These are phyloP conservation scores for Durusdinium trenchii DNA, from an alignment of 73 alveolate genomes.

Conservation along the genomic window DNA sequence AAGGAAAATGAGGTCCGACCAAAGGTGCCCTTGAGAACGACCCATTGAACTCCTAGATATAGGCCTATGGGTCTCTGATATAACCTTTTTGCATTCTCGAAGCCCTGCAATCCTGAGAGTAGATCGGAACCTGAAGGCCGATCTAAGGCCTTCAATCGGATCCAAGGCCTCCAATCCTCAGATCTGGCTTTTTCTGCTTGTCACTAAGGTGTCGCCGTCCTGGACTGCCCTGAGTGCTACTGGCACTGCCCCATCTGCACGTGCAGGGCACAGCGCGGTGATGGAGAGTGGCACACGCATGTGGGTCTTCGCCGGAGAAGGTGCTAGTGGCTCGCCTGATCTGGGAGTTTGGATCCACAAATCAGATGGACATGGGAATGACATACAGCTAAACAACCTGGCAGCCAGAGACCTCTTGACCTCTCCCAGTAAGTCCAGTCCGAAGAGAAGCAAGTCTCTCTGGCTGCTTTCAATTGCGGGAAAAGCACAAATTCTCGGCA, in stretches of 20 bases:
- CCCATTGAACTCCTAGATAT: too few relatives aligned
- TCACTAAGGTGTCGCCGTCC: neutral
- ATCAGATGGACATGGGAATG: neutral
- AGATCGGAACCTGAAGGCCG: too few relatives aligned
- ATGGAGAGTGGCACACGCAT: neutral
- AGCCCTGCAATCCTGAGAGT: too few relatives aligned
- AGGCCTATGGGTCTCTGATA: too few relatives aligned
- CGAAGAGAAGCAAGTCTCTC: too few relatives aligned
- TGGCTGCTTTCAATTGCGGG: too few relatives aligned
- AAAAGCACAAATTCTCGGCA: too few relatives aligned
- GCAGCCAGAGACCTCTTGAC: neutral
- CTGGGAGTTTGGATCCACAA: neutral
- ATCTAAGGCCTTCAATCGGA: neutral
- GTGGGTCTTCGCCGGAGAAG: conserved; percentile 23
- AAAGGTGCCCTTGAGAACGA: too few relatives aligned
- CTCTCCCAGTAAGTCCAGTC: neutral
- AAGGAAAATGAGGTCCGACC: too few relatives aligned
- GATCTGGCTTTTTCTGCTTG: neutral
- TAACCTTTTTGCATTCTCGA: too few relatives aligned
- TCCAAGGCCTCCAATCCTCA: neutral
- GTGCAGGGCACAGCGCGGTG: conserved; percentile 38
- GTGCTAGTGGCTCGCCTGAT: neutral
- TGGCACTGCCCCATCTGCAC: neutral
- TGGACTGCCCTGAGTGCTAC: neutral
- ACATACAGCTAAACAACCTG: neutral